Percentiles rank a stretch among this genome's conserved stretches.
Evolutionary conservation across 2,329 filamentous ascomycete species (phyloP).

Genomic region (Colletotrichum costaricense): DNA sequence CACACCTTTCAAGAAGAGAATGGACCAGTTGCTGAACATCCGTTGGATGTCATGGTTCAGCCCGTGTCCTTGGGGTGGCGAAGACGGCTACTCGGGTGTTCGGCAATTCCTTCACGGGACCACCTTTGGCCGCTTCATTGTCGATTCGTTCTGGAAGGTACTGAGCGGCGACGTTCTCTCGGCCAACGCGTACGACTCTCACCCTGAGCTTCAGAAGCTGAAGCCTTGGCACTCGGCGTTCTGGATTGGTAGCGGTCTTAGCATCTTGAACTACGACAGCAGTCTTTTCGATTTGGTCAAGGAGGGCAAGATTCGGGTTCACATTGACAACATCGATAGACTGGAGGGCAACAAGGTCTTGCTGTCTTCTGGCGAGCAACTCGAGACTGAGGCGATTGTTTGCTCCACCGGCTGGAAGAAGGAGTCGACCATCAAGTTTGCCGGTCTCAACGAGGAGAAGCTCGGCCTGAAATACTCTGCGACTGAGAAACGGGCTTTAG

Average conservation of each 20-base stretch:
- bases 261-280: neutral
- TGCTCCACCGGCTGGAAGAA: neutral
- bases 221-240: neutral
- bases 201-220: neutral
- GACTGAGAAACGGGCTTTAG: neutral
- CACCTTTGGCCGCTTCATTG: neutral
- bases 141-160: neutral
- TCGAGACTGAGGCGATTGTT: neutral
- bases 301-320: neutral
- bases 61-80: conserved; percentile 72
- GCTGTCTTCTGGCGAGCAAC: neutral
- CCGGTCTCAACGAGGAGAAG: neutral
- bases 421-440: neutral
- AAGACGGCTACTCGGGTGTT: conserved; percentile 62
- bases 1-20: conserved; percentile 63
- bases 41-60: conserved; percentile 73
- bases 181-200: neutral
- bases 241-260: neutral
- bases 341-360: neutral
- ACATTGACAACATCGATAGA: neutral
- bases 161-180: neutral
- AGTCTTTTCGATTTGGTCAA: neutral
- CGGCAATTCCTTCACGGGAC: neutral
- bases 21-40: conserved; percentile 66
- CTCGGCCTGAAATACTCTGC: neutral